phyloP scores from a whole-genome alignment of 2,329 filamentous ascomycete species.

The Colletotrichum sp. region DNA sequence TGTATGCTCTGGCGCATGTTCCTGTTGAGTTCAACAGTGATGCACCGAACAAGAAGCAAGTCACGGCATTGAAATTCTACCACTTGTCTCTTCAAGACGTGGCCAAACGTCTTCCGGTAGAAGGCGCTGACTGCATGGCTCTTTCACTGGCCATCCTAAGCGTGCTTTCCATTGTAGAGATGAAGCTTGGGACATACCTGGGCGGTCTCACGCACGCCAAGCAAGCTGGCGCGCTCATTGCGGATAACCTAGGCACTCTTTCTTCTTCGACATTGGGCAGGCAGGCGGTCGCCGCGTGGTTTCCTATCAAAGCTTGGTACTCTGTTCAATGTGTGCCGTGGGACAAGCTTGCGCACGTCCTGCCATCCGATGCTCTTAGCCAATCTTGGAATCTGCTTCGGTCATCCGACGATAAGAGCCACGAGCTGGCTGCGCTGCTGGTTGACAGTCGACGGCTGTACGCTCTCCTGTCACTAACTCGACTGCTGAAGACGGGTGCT shows the following conservation, averaged over 20 bases:
- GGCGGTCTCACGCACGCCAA: neutral
- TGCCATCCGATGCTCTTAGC: fast-evolving
- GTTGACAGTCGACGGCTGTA: neutral
- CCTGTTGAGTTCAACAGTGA: neutral
- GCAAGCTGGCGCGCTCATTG: neutral
- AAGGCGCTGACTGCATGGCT: neutral
- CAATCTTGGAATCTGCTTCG: neutral
- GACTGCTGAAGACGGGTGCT: neutral
- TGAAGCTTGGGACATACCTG: neutral
- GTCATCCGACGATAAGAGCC: neutral
- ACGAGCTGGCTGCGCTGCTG: neutral
- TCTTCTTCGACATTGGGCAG: neutral
- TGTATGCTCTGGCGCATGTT: neutral
- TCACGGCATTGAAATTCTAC: neutral
- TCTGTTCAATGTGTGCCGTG: neutral
- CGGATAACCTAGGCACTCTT: neutral
- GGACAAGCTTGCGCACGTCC: neutral
- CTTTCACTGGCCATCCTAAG: neutral
- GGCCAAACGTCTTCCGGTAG: neutral
- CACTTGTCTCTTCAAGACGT: neutral
- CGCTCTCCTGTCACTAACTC: neutral
- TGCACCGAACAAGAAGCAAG: neutral
- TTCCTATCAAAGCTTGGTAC: neutral
- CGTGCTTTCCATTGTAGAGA: neutral
- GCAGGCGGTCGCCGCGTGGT: neutral